phyloP scores from a whole-genome alignment of 192 early-diverging fungal genomes.

The Chytriomyces hyalinus region DNA sequence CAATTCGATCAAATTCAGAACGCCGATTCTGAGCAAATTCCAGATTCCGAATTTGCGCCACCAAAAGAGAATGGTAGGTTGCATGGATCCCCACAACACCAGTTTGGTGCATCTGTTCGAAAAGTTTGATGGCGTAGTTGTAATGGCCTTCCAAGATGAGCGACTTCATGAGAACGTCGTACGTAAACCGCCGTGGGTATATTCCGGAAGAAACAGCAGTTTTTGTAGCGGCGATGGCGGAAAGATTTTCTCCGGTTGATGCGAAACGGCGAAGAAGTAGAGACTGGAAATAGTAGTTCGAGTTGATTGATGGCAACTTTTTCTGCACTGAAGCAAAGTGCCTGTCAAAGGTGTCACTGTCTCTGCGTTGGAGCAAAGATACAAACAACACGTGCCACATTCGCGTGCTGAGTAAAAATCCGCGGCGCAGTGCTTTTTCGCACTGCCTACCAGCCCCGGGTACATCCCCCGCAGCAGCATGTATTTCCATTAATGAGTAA shows the following conservation, averaged over 20 bases:
- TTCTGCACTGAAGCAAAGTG: background rate
- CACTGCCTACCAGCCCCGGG: background rate
- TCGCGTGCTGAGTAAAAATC: constrained; percentile 8
- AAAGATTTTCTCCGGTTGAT: background rate
- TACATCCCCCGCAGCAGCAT: background rate
- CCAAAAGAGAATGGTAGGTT: constrained; percentile 8
- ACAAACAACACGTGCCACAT: constrained; percentile 27
- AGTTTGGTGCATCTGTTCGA: constrained; percentile 23
- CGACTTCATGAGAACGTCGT: constrained; percentile 18
- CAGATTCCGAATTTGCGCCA: constrained; percentile 5
- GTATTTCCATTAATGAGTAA: constrained; percentile 11
- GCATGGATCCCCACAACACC: background rate
- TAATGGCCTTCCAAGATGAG: constrained; percentile 3
- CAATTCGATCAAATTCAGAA: background rate
- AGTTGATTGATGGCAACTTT: background rate
- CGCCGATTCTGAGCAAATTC: background rate
- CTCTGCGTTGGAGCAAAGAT: background rate
- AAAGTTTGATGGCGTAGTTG: constrained; percentile 4
- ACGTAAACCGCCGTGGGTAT: constrained; percentile 12
- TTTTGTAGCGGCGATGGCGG: background rate
- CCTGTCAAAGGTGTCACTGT: background rate
- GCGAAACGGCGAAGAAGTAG: background rate
- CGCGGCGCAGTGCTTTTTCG: background rate
- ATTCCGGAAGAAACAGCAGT: background rate
- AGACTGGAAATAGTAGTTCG: constrained; percentile 17